Percentiles rank a stretch among this genome's conserved stretches.
phyloP scores from a whole-genome alignment of 768 basidiomycete species.

The Hortiboletus flavorubellus region DNA sequence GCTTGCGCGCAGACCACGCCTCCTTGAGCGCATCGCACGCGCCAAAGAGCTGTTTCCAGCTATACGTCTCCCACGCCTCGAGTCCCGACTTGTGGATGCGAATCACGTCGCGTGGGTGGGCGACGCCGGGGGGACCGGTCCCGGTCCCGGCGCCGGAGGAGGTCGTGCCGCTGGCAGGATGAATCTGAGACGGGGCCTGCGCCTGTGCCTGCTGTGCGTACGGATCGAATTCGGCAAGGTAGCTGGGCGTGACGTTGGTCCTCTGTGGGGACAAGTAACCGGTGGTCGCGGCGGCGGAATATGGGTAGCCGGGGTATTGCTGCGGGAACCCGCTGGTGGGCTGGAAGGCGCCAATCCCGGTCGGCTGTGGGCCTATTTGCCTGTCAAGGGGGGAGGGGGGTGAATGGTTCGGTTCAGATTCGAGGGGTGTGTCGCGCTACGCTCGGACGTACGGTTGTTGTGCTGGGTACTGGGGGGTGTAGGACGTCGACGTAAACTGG shows the following conservation, averaged over 20 bases:
- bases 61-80: constrained; percentile 65
- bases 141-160: background rate
- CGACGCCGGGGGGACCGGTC: constrained; percentile 29
- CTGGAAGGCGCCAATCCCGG: constrained; percentile 38
- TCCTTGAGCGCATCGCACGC: constrained; percentile 62
- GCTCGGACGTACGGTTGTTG: constrained; percentile 17
- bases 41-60: constrained; percentile 69
- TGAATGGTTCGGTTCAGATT: background rate
- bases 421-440: background rate
- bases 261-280: constrained; percentile 25
- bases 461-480: constrained; percentile 23
- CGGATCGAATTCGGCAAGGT: constrained; percentile 42
- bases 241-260: constrained; percentile 14
- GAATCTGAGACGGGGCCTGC: background rate
- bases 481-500: constrained; percentile 23
- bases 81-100: constrained; percentile 62
- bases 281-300: constrained; percentile 22
- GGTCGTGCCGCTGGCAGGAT: background rate
- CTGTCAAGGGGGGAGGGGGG: constrained; percentile 7
- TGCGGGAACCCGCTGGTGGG: constrained; percentile 57
- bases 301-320: constrained; percentile 36
- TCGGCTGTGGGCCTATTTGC: constrained; percentile 31
- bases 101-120: constrained; percentile 69
- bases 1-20: constrained; percentile 61
- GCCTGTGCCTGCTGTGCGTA: constrained; percentile 21